Evolutionary conservation across 257 asterid species (phyloP).

Genomic region (Misopates orontium): DNA sequence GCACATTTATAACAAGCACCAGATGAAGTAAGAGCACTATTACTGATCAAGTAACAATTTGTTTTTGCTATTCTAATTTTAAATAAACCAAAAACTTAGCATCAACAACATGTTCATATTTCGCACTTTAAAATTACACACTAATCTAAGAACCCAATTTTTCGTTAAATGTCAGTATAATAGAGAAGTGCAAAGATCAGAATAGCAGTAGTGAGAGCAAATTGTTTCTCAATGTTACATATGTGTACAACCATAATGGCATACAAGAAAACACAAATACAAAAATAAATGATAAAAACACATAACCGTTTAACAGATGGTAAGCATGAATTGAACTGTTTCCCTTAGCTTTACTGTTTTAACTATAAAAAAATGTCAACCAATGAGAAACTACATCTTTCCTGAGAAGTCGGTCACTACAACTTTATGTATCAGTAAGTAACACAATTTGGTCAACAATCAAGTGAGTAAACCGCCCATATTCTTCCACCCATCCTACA

Average conservation of each 20-base stretch:
- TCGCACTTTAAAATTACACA: conserved; percentile 5
- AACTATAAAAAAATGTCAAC: no score
- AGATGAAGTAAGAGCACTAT: conserved; percentile 11
- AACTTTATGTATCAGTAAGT: no score
- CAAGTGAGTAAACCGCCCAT: no score
- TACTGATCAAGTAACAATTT: neutral
- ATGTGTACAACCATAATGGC: neutral
- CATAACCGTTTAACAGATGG: neutral
- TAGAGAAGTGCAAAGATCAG: conserved; percentile 8
- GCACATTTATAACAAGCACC: conserved; percentile 4
- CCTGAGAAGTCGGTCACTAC: no score
- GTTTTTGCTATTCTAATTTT: no score
- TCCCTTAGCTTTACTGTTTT: no score
- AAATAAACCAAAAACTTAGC: neutral
- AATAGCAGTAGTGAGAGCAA: neutral
- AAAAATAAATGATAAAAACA: no score
- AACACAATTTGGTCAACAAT: no score
- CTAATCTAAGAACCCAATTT: neutral
- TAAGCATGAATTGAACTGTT: neutral
- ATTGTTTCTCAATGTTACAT: neutral
- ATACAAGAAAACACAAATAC: neutral
- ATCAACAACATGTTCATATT: neutral
- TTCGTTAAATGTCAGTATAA: neutral
- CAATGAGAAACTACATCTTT: no score
- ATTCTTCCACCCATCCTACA: no score